Evolutionary conservation across 2,329 filamentous ascomycete species (phyloP), one percentile per base, ranked within the genome.

Genomic region (Xylaria sp.): DNA sequence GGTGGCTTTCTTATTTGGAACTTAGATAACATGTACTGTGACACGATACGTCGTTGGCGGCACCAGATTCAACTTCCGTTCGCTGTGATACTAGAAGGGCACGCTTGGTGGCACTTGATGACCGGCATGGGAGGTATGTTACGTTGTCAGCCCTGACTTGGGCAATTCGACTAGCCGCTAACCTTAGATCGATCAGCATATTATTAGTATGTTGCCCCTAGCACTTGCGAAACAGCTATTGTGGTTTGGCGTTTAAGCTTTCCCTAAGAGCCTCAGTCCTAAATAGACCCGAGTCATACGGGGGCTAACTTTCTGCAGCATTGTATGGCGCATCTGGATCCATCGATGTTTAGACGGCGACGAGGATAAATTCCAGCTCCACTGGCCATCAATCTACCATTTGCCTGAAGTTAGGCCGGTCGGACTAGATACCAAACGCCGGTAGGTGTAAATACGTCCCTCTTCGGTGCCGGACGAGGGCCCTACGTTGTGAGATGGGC

Each of bases 261-360:
- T 11, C 5, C 17, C 27, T 19, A 23, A 49, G 25, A 11, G 3
- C 8, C 37, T 21, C 4, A 9, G 25, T 19, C 3, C 17, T 21
- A 17, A 23, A 23, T 15, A 15, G 17, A 19, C 4, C 11, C 19
- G 5, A 23, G 23, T 38, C n/a, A 21, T 13, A n/a, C n/a, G 25
- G 6, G 15, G 44, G 37, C 64, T 66, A 47, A 64, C 33, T 15
- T 7, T 49, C 33, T 41, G 7, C 11, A 66, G 64, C 73, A 92
- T 96, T 68, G 80, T 87, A 13, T 96, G 92, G 91, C 89, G 91
- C 3, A 87, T 93, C 25, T 94, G 91, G 89, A 81, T 95, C 17
- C 85, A 91, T 40, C 87, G 90, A 64, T 92, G 90, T 69, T 78
- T 95, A 51, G 91, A 93, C 64, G 86, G 87, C 3, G 83, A 83